Evolutionary conservation across 179 eudicot genomes (phyloP), one percentile per base, ranked within the genome.

Genomic region (Carnegiea gigantea): DNA sequence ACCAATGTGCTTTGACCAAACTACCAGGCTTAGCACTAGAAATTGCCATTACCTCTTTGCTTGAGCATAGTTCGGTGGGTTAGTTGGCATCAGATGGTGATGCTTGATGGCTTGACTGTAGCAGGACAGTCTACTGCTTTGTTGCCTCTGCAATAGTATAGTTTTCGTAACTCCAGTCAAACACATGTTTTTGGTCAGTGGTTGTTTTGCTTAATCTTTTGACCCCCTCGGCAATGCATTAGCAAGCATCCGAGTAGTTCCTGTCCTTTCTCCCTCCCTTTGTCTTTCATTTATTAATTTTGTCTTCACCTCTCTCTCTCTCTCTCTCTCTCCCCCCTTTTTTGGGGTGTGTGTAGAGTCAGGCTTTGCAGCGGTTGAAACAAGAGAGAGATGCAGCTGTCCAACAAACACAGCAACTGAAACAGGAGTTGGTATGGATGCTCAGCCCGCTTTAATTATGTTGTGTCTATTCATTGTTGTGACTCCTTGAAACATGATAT

Each of bases 301-400:
- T 72, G 44, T 36, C 73, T 26, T 79, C 54, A 20, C n/a, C 15
- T 5, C 38, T 13, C 43, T 40, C 44, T 40, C 44, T 40, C 44
- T 40, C 44, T 40, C 44, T 5, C 8, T 40, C 44, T 40, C 44
- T 40, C 7, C 6, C 3, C 36, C 3, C 36, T 57, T 17, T 57
- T 15, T 57, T 57, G 12, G 57, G 57, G 44, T 3, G 44, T 48
- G 73, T 10, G 53, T 36, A 89, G 91, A 88, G 80, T 83, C 91
- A 85, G 79, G 88, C 64, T 60, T 68, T 94, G 83, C 90, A 91
- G 82, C 86, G 84, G 9, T 84, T 89, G 43, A 91, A 86, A 86
- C 92, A 88, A 48, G 97, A 93, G 70, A 90, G 93, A 81, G 95
- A 94, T 86, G 88, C 90, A 76, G 93, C 88, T 81, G 86, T 92